Evolutionary conservation across 805 yeast species (phyloP).

Genomic region (Starmerella sp.): DNA sequence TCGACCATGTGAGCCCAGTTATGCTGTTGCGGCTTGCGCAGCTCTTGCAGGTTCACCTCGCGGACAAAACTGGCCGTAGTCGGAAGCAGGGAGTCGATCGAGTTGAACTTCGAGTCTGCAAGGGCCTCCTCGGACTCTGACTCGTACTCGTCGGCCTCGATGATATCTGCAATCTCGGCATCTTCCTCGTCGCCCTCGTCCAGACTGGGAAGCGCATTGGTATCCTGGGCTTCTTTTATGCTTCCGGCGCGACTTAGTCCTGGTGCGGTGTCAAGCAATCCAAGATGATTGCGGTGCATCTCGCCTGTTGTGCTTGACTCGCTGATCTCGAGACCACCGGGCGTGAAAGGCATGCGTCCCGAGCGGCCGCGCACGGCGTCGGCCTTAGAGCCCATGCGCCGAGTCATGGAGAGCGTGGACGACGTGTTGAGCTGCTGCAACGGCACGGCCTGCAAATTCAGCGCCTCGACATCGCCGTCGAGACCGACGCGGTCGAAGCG

Average conservation of each 20-base stretch:
- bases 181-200: conserved; percentile 4
- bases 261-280: conserved; percentile 72
- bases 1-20: conserved; percentile 97
- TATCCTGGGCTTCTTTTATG: conserved; percentile 14
- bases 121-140: conserved; percentile 8
- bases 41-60: not conserved
- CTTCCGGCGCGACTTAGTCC: conserved; percentile 67
- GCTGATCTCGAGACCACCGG: conserved; percentile 63
- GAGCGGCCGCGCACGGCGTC: conserved; percentile 60
- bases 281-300: conserved; percentile 59
- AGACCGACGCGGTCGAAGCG: conserved; percentile 67
- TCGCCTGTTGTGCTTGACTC: conserved; percentile 23
- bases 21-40: conserved; percentile 29
- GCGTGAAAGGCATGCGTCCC: conserved; percentile 74
- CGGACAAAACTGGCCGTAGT: conserved; percentile 40
- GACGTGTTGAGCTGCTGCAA: conserved; percentile 44
- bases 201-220: conserved; percentile 18
- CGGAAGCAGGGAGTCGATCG: conserved; percentile 41
- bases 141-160: conserved; percentile 7
- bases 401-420: conserved; percentile 59
- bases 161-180: conserved; percentile 4
- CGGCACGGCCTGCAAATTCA: conserved; percentile 47
- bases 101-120: conserved; percentile 13
- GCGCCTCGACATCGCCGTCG: conserved; percentile 52
- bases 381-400: conserved; percentile 53